A percentile compares a stretch with the other conserved stretches of the same genome.
Conservation (phyloP, 2,329 filamentous ascomycete species). For the Penicillium sp. region DNA sequence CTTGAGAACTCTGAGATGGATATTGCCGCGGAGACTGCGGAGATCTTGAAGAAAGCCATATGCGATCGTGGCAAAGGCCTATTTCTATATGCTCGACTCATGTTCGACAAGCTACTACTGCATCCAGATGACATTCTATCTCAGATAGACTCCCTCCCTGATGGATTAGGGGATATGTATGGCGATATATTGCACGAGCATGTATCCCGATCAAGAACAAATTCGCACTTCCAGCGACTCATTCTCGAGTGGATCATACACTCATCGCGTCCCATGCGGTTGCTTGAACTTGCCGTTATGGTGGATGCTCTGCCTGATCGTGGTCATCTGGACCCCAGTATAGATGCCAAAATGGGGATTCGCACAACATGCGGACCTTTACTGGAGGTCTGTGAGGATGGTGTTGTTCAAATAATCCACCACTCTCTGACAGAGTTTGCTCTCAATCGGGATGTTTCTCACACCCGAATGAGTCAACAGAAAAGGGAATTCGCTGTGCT, state of each 20-base stretch:
- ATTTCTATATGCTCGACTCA: slow-evolving; percentile 41
- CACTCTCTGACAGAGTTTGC: slow-evolving; percentile 55
- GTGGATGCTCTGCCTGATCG: slow-evolving; percentile 10
- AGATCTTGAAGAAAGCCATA: slow-evolving; percentile 27
- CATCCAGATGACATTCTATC: slow-evolving; percentile 24
- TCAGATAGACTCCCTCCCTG: slow-evolving; percentile 38
- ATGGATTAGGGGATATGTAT: slow-evolving; percentile 48
- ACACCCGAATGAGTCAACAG: background rate
- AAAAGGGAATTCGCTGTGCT: background rate
- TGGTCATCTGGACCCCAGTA: background rate
- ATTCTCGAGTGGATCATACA: slow-evolving; percentile 51
- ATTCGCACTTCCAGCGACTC: slow-evolving; percentile 37
- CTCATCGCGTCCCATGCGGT: slow-evolving; percentile 45
- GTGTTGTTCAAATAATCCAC: slow-evolving; percentile 51
- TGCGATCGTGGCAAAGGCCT: slow-evolving; percentile 46
- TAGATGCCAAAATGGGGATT: slow-evolving; percentile 40
- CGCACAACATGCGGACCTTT: slow-evolving; percentile 46
- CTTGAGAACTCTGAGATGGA: slow-evolving; percentile 19
- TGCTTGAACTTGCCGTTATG: slow-evolving; percentile 47
- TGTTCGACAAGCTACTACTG: slow-evolving; percentile 45
- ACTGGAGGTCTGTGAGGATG: slow-evolving; percentile 51
- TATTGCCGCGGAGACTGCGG: background rate
- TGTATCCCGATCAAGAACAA: slow-evolving; percentile 35
- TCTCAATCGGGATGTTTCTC: background rate
- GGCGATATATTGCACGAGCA: slow-evolving; percentile 43